Evolutionary conservation across 106 monocot genomes (phyloP), one percentile per base, ranked within the genome.

Genomic region (Dendrobium huoshanense): DNA sequence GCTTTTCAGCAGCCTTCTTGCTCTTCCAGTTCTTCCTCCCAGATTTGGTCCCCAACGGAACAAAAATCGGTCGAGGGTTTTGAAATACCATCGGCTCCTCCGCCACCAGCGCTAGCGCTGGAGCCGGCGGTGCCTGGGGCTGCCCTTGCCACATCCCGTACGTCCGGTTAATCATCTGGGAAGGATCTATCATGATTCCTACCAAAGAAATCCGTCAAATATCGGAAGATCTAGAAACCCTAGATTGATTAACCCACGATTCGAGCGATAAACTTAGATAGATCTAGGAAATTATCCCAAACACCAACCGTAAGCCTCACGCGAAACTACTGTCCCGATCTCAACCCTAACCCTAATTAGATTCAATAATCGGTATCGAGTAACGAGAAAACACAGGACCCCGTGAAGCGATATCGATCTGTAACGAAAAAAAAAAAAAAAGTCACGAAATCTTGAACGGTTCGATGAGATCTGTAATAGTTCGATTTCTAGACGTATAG

Each of bases 1-100:
- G 78, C 68, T 87, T 89, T 61, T 86, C 88, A 41, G 87, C 82
- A 24, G 88, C 77, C 77, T 91, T 94, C 81, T 86, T 89, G 7
- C 43, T 81, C 83, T 91, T 94, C 94, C 94, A 94, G 75, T 91
- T 86, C 9, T 48, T 55, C 25, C 88, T 77, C 2, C 80, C 80
- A 13, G 81, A 82, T 37, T 80, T 86, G 51, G 51, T 8, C 19
- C 9, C 78, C 83, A 76, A 33, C 56, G 64, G 70, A 13, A 72
- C 64, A 79, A 88, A 92, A 2, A 77, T 55, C 47, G 86, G 81
- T 15, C 86, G 51, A 20, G 80, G 67, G 40, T 77, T 75, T 49
- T 82, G 86, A 54, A 91, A 94, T 31, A 45, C 77, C 83, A 88
- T 85, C 48, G 78, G 79, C 22, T 91, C 88, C 55, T 88, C 88